A percentile compares a stretch with the other conserved stretches of the same genome.
Conservation (phyloP, 352 stramenopile genomes). For the Phytophthora hibernalis region DNA sequence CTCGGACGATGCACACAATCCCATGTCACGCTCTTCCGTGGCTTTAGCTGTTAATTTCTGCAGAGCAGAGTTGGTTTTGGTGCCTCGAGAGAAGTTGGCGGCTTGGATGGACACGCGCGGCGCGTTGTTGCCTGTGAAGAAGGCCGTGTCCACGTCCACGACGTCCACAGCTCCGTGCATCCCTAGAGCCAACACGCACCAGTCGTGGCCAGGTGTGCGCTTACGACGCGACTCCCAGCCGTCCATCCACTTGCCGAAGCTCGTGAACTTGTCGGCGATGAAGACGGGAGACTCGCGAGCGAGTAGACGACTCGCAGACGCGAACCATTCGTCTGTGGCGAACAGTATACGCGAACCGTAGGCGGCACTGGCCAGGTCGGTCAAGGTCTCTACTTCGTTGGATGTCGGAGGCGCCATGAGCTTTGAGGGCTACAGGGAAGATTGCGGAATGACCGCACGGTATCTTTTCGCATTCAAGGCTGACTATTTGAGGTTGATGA, state of each 20-base stretch:
- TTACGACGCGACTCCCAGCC: conserved; percentile 96
- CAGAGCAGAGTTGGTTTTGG: conserved; percentile 41
- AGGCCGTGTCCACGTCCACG: conserved; percentile 93
- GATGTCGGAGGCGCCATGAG: conserved; percentile 7
- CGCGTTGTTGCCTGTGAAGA: conserved; percentile 94
- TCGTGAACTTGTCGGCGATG: conserved; percentile 91
- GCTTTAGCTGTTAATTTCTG: conserved; percentile 50
- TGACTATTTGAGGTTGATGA: neutral
- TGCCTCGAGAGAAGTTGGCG: conserved; percentile 44
- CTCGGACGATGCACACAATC: conserved; percentile 48
- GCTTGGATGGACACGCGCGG: conserved; percentile 92
- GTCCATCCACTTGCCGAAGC: conserved; percentile 96
- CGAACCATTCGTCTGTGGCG: conserved; percentile 95
- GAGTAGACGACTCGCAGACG: conserved; percentile 86
- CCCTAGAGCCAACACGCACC: conserved; percentile 92
- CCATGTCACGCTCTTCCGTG: conserved; percentile 56
- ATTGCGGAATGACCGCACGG: conserved; percentile 20
- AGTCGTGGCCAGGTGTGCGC: conserved; percentile 89
- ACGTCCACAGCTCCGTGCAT: conserved; percentile 63
- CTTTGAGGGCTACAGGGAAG: neutral
- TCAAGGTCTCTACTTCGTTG: conserved; percentile 44
- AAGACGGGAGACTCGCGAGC: conserved; percentile 82
- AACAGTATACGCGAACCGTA: conserved; percentile 86
- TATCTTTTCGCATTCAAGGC: conserved; percentile 16
- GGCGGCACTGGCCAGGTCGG: conserved; percentile 66